A percentile compares a stretch with the other conserved stretches of the same genome.
Evolutionary conservation across 345 rosid species (phyloP).

Genomic region (Cardamine occulta): DNA sequence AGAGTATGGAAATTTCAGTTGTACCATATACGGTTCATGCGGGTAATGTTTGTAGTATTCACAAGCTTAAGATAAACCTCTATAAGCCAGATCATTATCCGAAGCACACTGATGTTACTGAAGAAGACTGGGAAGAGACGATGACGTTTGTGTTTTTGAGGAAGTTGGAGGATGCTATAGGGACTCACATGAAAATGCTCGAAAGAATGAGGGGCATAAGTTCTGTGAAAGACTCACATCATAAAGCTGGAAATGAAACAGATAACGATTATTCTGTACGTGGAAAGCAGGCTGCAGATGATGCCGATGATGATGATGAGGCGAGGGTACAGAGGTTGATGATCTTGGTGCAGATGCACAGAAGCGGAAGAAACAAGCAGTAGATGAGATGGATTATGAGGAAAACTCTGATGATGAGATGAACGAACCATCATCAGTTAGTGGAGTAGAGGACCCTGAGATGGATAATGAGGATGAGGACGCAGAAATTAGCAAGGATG

Average conservation of each 20-base stretch:
- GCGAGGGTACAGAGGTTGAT: conserved; percentile 59
- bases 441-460: conserved; percentile 44
- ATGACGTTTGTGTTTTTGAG: conserved; percentile 60
- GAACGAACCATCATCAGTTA: conserved; percentile 41
- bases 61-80: conserved; percentile 84
- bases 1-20: conserved; percentile 69
- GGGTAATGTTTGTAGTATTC: conserved; percentile 55
- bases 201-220: conserved; percentile 74
- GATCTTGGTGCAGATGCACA: conserved; percentile 88
- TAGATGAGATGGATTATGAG: conserved; percentile 83
- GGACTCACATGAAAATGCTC: conserved; percentile 69
- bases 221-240: conserved; percentile 42
- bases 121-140: conserved; percentile 68
- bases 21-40: conserved; percentile 55
- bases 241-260: conserved; percentile 50
- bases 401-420: conserved; percentile 61
- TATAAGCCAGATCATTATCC: conserved; percentile 64
- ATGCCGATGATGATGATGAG: conserved; percentile 53
- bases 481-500: conserved; percentile 48
- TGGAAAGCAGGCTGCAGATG: conserved; percentile 40
- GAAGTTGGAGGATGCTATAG: conserved; percentile 90
- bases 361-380: conserved; percentile 58
- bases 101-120: conserved; percentile 49
- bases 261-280: conserved; percentile 56
- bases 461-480: conserved; percentile 45